These are phyloP conservation scores for Aspergillus awamori DNA, from an alignment of 2,329 filamentous ascomycete genomes.

Conservation along the genomic window DNA sequence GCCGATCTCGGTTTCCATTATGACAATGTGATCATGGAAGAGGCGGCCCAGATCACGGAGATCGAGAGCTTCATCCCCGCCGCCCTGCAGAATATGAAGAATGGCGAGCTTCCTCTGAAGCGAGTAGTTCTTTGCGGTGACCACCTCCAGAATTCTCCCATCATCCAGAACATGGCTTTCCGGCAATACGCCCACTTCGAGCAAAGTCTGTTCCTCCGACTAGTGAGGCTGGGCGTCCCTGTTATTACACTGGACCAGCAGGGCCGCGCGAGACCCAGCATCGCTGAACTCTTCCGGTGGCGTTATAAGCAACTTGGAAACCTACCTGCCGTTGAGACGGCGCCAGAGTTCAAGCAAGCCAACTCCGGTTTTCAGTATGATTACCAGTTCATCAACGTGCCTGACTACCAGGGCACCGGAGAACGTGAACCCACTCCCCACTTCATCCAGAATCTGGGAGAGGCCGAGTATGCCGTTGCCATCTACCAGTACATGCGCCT, in stretches of 20 bases:
- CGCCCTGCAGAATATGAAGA: slow-evolving; percentile 80
- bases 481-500: slow-evolving; percentile 97
- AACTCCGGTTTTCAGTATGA: slow-evolving; percentile 93
- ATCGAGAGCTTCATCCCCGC: slow-evolving; percentile 95
- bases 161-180: slow-evolving; percentile 93
- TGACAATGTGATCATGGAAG: slow-evolving; percentile 97
- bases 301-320: slow-evolving; percentile 81
- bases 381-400: slow-evolving; percentile 95
- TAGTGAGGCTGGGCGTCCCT: slow-evolving; percentile 91
- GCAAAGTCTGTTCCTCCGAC: slow-evolving; percentile 88
- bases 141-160: slow-evolving; percentile 93
- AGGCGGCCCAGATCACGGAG: slow-evolving; percentile 96
- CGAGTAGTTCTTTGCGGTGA: slow-evolving; percentile 92
- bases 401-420: slow-evolving; percentile 86
- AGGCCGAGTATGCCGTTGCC: slow-evolving; percentile 95
- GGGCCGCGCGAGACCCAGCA: slow-evolving; percentile 82
- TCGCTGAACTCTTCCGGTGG: slow-evolving; percentile 91
- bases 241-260: slow-evolving; percentile 89
- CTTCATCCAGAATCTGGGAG: slow-evolving; percentile 94
- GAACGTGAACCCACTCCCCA: slow-evolving; percentile 90
- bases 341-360: slow-evolving; percentile 72
- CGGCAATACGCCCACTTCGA: slow-evolving; percentile 94
- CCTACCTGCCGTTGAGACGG: slow-evolving; percentile 70
- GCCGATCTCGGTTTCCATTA: slow-evolving; percentile 92
- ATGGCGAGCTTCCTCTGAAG: slow-evolving; percentile 75